Evolutionary conservation across 2,329 filamentous ascomycete species (phyloP).

Genomic region (Aspergillus sp.): DNA sequence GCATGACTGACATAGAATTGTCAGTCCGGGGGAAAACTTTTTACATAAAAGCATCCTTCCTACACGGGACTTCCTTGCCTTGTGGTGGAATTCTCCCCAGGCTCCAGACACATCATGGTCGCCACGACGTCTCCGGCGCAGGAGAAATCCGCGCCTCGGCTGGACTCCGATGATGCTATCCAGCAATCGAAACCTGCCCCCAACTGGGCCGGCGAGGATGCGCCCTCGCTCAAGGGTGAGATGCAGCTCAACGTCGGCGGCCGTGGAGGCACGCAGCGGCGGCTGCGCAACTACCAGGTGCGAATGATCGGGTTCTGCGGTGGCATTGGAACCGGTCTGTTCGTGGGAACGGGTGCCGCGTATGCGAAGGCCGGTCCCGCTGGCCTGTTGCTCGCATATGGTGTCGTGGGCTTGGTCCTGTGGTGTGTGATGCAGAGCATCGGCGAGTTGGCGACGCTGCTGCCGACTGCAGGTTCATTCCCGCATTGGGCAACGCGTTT

Average conservation of each 20-base stretch:
- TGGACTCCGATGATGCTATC: neutral
- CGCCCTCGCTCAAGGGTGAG: constrained; percentile 20
- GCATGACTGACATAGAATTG: neutral
- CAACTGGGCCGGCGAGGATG: constrained; percentile 1
- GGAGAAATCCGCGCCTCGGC: neutral
- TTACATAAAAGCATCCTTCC: neutral
- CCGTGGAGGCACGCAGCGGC: constrained; percentile 30
- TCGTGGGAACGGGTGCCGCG: constrained; percentile 74
- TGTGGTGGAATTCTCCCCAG: neutral
- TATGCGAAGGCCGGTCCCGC: constrained; percentile 71
- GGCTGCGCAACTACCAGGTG: constrained; percentile 33
- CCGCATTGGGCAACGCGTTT: constrained; percentile 88
- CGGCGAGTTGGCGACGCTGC: constrained; percentile 85
- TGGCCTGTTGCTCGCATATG: constrained; percentile 63
- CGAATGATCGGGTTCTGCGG: constrained; percentile 33
- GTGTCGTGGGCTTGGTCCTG: constrained; percentile 70
- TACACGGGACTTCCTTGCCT: neutral
- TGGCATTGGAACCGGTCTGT: constrained; percentile 67
- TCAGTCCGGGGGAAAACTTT: neutral
- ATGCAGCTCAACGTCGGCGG: constrained; percentile 32
- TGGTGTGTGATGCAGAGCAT: constrained; percentile 88
- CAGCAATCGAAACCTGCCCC: neutral
- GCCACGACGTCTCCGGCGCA: neutral
- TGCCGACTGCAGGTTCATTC: constrained; percentile 86
- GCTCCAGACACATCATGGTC: neutral